These are phyloP conservation scores for Neurospora intermedia DNA, from an alignment of 495 filamentous ascomycete species.

Conservation along the genomic window DNA sequence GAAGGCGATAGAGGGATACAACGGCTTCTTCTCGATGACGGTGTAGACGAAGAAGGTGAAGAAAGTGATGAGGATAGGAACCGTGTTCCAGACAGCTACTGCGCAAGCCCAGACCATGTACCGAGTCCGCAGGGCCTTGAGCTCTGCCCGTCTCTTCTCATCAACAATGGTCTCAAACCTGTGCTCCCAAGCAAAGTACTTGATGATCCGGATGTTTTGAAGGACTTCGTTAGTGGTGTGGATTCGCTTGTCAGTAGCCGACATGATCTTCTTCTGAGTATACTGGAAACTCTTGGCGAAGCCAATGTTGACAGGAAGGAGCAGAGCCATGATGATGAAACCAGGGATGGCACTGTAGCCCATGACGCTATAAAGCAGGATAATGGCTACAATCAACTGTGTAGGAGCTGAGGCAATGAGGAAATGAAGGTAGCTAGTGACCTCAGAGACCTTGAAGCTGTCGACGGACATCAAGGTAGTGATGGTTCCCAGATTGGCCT, in stretches of 20 bases:
- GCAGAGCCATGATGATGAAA: slow-evolving; percentile 79
- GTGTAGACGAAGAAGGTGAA: slow-evolving; percentile 93
- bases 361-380: slow-evolving; percentile 77
- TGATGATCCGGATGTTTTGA: slow-evolving; percentile 98
- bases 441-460: slow-evolving; percentile 95
- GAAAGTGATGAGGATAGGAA: slow-evolving; percentile 90
- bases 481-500: slow-evolving; percentile 89
- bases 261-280: slow-evolving; percentile 82
- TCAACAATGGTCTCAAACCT: slow-evolving; percentile 80
- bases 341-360: slow-evolving; percentile 91
- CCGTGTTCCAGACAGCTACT: slow-evolving; percentile 92
- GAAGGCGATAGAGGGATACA: slow-evolving; percentile 91
- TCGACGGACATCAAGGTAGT: slow-evolving; percentile 99
- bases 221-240: slow-evolving; percentile 94
- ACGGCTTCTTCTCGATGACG: slow-evolving; percentile 73
- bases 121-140: slow-evolving; percentile 63
- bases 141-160: slow-evolving; percentile 72
- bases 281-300: slow-evolving; percentile 75
- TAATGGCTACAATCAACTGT: slow-evolving; percentile 59
- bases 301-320: slow-evolving; percentile 79
- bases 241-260: slow-evolving; percentile 91
- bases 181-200: slow-evolving; percentile 98
- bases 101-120: slow-evolving; percentile 89
- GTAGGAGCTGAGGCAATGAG: slow-evolving; percentile 77
- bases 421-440: slow-evolving; percentile 86